phyloP scores from a whole-genome alignment of 768 basidiomycete genomes.

The Russula sp. region DNA sequence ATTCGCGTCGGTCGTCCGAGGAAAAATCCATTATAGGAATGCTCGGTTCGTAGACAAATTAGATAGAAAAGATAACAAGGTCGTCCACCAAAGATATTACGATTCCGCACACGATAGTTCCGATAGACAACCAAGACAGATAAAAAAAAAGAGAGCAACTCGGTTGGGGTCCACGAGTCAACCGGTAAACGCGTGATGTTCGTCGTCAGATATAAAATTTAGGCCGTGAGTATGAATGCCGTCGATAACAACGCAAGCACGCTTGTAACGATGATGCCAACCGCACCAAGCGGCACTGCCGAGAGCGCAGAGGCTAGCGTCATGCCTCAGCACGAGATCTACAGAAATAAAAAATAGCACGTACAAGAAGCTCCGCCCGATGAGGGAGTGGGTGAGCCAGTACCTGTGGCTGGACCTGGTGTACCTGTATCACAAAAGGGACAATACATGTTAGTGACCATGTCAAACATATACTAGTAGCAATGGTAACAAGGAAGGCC shows the following conservation, averaged over 20 bases:
- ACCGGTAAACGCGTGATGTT: background rate
- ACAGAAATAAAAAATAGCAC: background rate
- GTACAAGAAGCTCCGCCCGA: background rate
- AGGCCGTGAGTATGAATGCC: background rate
- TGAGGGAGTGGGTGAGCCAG: background rate
- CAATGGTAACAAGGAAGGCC: no score
- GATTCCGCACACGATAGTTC: background rate
- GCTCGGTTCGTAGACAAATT: background rate
- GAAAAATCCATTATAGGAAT: background rate
- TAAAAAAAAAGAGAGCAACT: background rate
- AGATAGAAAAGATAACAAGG: background rate
- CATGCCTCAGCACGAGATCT: background rate
- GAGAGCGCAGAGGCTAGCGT: background rate
- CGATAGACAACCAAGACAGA: background rate
- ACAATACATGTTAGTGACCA: background rate
- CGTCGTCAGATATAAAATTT: background rate
- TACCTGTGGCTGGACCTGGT: background rate
- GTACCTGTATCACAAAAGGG: background rate
- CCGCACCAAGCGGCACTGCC: background rate
- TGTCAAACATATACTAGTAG: background rate
- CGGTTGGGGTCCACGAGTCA: background rate
- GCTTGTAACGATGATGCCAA: background rate
- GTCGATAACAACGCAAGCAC: background rate
- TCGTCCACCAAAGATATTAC: background rate
- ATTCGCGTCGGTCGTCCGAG: background rate